These are phyloP conservation scores for Rusavskia elegans DNA, from an alignment of 495 filamentous ascomycete genomes.

Conservation along the genomic window DNA sequence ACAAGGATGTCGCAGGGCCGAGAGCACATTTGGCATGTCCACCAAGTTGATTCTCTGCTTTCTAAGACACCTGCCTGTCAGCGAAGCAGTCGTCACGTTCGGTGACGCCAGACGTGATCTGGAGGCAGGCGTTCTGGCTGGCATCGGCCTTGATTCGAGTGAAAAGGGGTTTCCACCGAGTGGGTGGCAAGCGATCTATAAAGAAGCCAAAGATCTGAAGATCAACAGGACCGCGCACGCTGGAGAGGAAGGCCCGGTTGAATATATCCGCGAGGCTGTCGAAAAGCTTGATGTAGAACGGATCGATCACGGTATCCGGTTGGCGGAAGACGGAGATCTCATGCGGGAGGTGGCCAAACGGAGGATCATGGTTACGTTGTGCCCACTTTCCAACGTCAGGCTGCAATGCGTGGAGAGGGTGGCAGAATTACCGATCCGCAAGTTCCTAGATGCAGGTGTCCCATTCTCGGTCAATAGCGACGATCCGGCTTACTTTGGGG, in stretches of 20 bases:
- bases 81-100: conserved; percentile 33
- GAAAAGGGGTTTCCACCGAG: conserved; percentile 49
- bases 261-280: conserved; percentile 49
- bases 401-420: conserved; percentile 41
- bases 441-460: conserved; percentile 48
- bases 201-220: conserved; percentile 28
- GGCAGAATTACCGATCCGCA: conserved; percentile 43
- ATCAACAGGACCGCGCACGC: conserved; percentile 53
- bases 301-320: conserved; percentile 58
- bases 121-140: conserved; percentile 34
- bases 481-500: conserved; percentile 71
- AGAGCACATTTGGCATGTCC: conserved; percentile 44
- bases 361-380: conserved; percentile 47
- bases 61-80: conserved; percentile 48
- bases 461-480: conserved; percentile 59
- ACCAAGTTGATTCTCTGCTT: conserved; percentile 53
- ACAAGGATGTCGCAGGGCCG: conserved; percentile 41
- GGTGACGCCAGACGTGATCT: conserved; percentile 36
- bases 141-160: conserved; percentile 51
- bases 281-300: conserved; percentile 38
- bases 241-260: conserved; percentile 57
- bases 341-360: conserved; percentile 39
- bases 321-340: conserved; percentile 44
- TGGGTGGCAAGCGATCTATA: conserved; percentile 44
- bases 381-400: conserved; percentile 58